Evolutionary conservation across 169 alveolate species (phyloP).

Genomic region (Cryptosporidium sp.): DNA sequence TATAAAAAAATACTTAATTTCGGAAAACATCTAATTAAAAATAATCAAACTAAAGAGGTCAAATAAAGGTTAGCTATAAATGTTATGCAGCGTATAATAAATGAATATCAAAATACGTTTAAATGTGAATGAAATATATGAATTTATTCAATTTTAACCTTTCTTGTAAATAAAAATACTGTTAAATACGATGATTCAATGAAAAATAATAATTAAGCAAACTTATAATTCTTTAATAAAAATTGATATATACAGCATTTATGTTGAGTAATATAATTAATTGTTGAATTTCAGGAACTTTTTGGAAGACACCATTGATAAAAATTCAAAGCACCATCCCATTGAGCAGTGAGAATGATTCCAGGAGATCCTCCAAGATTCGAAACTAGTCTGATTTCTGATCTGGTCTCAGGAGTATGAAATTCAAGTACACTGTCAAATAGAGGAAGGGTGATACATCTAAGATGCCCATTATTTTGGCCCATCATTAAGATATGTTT

Average conservation of each 20-base stretch:
- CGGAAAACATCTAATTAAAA: conserved; percentile 8
- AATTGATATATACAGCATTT: neutral
- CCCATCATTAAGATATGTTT: conserved; percentile 73
- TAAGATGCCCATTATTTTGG: conserved; percentile 66
- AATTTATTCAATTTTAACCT: neutral
- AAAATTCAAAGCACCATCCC: conserved; percentile 74
- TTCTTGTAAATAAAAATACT: conserved; percentile 4
- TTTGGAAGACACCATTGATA: conserved; percentile 74
- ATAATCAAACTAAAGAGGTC: neutral
- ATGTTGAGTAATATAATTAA: conserved; percentile 2
- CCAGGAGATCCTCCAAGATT: conserved; percentile 75
- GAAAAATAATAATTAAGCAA: conserved; percentile 19
- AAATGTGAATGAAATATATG: neutral
- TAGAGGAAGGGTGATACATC: conserved; percentile 66
- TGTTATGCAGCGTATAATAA: neutral
- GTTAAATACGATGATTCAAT: conserved; percentile 8
- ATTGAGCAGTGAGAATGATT: conserved; percentile 69
- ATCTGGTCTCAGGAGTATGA: conserved; percentile 71
- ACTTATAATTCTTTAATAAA: neutral
- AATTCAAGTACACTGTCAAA: conserved; percentile 68
- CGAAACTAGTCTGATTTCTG: conserved; percentile 64
- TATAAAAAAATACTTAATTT: neutral
- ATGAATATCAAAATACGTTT: neutral
- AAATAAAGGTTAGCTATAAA: neutral
- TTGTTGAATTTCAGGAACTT: neutral